Evolutionary conservation across 192 early-diverging fungal species (phyloP).

Genomic region (Coemansia sp.): DNA sequence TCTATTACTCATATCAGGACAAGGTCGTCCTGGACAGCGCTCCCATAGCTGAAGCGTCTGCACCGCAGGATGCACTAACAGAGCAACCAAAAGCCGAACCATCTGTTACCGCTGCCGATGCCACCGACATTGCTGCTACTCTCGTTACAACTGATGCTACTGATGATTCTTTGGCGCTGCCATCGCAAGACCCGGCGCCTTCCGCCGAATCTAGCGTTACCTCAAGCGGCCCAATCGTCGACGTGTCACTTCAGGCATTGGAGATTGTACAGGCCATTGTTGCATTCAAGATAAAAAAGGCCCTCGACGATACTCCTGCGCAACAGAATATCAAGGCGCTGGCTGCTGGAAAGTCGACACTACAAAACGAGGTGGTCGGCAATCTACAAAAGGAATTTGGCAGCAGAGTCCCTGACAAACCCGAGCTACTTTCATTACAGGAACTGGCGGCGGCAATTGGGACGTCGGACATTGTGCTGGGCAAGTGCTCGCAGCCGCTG

Average conservation of each 20-base stretch:
- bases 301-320: constrained; percentile 28
- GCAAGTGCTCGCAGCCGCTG: constrained; percentile 88
- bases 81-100: not conserved
- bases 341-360: constrained; percentile 81
- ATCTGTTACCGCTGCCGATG: no score
- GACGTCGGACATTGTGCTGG: constrained; percentile 70
- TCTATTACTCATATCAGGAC: constrained; percentile 5
- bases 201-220: not conserved
- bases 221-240: constrained; percentile 42
- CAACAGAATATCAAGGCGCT: constrained; percentile 81
- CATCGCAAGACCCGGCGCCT: not conserved
- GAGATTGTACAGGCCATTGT: constrained; percentile 77
- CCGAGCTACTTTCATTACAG: constrained; percentile 78
- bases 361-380: constrained; percentile 90
- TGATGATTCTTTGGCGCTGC: not conserved
- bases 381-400: constrained; percentile 87
- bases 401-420: constrained; percentile 89
- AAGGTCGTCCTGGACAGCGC: not conserved
- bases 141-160: not conserved
- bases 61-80: not conserved
- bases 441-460: constrained; percentile 73
- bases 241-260: constrained; percentile 70
- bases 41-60: not conserved
- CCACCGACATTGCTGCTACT: not conserved
- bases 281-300: no score